Evolutionary conservation across 305 asterid genomes (phyloP).

Genomic region (Fraxinus albicans): DNA sequence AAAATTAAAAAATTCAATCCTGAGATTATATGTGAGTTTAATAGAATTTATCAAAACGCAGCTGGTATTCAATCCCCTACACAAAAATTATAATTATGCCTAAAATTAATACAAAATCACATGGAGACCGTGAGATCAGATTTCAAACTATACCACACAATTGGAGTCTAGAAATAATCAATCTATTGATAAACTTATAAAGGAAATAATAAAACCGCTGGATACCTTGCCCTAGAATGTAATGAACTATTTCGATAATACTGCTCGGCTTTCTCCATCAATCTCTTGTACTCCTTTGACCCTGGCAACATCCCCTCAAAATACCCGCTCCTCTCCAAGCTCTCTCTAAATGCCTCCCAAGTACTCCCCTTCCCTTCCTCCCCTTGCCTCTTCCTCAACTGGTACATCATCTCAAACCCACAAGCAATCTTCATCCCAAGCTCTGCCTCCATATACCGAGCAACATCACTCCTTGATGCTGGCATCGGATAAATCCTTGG

Average conservation of each 20-base stretch:
- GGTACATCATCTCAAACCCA: constrained; percentile 95
- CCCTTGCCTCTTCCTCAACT: constrained; percentile 67
- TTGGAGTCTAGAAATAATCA: constrained; percentile 10
- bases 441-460: constrained; percentile 71
- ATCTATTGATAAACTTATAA: neutral
- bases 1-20: neutral
- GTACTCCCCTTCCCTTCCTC: constrained; percentile 87
- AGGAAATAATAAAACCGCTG: neutral
- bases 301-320: constrained; percentile 82
- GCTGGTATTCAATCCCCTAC: neutral
- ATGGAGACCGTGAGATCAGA: constrained; percentile 9
- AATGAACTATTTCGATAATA: constrained; percentile 59
- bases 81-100: neutral
- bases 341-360: constrained; percentile 77
- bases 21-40: neutral
- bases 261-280: constrained; percentile 73
- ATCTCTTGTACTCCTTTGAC: constrained; percentile 67
- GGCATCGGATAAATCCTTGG: constrained; percentile 84
- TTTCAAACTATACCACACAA: neutral
- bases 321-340: constrained; percentile 67
- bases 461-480: constrained; percentile 47
- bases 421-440: constrained; percentile 86
- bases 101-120: neutral
- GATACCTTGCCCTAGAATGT: constrained; percentile 62
- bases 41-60: neutral